These are phyloP conservation scores for Corynascus novoguineensis DNA, from an alignment of 495 filamentous ascomycete genomes.

Conservation along the genomic window DNA sequence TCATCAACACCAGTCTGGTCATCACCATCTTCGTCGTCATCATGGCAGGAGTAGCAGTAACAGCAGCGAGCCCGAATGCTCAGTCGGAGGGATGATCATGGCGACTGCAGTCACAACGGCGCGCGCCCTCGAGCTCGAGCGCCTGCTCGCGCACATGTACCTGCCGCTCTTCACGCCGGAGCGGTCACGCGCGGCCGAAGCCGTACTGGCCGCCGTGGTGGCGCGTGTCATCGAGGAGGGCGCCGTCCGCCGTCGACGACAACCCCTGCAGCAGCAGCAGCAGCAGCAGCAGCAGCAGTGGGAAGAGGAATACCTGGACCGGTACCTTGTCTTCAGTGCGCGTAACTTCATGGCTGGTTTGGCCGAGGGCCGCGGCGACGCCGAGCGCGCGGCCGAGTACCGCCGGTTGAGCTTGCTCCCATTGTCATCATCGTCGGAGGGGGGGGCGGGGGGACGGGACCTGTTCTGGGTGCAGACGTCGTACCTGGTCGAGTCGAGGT, in stretches of 20 bases:
- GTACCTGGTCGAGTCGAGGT: slow-evolving; percentile 17
- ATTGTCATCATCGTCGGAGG: too few species aligned
- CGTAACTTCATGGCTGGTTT: slow-evolving; percentile 27
- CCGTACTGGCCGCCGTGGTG: slow-evolving; percentile 13
- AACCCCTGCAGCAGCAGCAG: too few species aligned
- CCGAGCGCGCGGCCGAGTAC: slow-evolving; percentile 8
- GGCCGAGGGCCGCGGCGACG: slow-evolving; percentile 18
- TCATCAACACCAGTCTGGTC: too few species aligned
- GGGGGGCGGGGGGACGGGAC: slow-evolving; percentile 11
- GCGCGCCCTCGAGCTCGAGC: slow-evolving; percentile 24
- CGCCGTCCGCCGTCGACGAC: too few species aligned
- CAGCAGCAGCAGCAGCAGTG: neutral
- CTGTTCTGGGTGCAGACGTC: slow-evolving; percentile 31
- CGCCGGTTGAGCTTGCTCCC: slow-evolving; percentile 16
- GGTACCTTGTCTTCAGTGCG: slow-evolving; percentile 29
- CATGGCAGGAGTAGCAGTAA: too few species aligned
- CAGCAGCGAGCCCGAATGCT: too few species aligned
- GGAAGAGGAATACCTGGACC: slow-evolving; percentile 20
- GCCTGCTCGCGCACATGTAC: slow-evolving; percentile 26
- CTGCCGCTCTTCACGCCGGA: slow-evolving; percentile 25
- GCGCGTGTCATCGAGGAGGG: too few species aligned
- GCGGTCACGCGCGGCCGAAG: slow-evolving; percentile 11
- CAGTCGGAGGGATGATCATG: neutral
- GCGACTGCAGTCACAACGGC: slow-evolving; percentile 21
- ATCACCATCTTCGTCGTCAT: too few species aligned